Conservation (phyloP, 2,329 filamentous ascomycete species). For the Apiospora arundinis region DNA sequence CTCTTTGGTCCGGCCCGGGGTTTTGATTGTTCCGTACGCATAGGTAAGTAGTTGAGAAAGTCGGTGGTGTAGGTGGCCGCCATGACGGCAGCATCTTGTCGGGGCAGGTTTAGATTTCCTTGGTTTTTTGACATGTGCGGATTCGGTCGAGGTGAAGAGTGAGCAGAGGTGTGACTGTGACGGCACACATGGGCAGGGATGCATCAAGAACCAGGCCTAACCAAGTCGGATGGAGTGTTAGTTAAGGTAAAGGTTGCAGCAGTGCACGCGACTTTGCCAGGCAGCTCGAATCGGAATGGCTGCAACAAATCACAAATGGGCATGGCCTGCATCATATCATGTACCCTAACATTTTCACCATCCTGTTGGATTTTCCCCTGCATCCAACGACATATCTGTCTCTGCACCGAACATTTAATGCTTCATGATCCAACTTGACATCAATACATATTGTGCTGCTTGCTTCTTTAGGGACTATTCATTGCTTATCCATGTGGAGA, state of each 20-base stretch:
- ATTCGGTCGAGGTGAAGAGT: background rate
- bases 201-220: background rate
- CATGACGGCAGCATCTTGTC: background rate
- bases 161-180: background rate
- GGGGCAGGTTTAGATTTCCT: background rate
- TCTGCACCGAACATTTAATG: too few species aligned
- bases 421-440: too few species aligned
- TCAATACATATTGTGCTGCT: too few species aligned
- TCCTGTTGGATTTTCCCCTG: background rate
- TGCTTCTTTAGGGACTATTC: background rate
- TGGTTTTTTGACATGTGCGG: slow-evolving; percentile 14
- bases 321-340: slow-evolving; percentile 14
- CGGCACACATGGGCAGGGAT: slow-evolving; percentile 1
- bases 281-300: background rate
- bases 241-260: too few species aligned
- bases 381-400: background rate
- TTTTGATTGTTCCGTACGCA: slow-evolving; percentile 12
- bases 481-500: background rate
- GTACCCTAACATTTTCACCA: slow-evolving; percentile 3
- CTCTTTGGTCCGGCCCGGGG: background rate
- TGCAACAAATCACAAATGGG: background rate
- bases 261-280: slow-evolving; percentile 9
- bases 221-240: background rate
- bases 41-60: too few species aligned
- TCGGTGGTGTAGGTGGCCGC: background rate